A percentile compares a stretch with the other conserved stretches of the same genome.
Conservation (phyloP, 352 stramenopile genomes). For the Pythium guiyangense region DNA sequence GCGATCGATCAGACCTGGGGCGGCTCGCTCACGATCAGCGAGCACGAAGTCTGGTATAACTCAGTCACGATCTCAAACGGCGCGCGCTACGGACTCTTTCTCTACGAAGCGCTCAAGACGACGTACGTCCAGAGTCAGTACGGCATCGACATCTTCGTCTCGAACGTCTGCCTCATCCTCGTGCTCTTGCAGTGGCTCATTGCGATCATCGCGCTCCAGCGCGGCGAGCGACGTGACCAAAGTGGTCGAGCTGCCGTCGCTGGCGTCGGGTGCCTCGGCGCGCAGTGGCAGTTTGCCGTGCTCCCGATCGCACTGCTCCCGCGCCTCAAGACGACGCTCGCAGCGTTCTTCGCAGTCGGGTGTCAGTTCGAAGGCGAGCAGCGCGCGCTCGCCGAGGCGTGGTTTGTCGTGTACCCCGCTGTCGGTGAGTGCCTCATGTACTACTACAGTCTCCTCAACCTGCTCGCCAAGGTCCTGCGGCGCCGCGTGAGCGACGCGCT, state of each 20-base stretch:
- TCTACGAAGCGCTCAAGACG: background rate
- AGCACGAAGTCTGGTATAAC: background rate
- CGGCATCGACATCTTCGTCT: constrained; percentile 7
- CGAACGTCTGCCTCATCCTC: background rate
- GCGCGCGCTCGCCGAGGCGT: constrained; percentile 13
- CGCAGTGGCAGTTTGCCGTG: background rate
- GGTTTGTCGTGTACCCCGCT: constrained; percentile 28
- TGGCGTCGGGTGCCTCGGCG: background rate
- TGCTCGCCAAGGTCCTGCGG: constrained; percentile 8
- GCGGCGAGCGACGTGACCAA: too few species aligned
- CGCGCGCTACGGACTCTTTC: constrained; percentile 11
- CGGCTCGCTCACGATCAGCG: background rate
- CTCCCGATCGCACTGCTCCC: constrained; percentile 18
- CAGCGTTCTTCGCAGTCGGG: constrained; percentile 19
- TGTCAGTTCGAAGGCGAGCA: constrained; percentile 25
- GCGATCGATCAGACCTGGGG: background rate
- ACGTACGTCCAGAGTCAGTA: background rate
- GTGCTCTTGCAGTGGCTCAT: constrained; percentile 7
- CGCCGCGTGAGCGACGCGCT: constrained; percentile 20
- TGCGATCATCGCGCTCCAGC: background rate
- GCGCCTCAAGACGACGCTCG: constrained; percentile 18
- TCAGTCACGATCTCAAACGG: constrained; percentile 12
- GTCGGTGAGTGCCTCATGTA: constrained; percentile 23
- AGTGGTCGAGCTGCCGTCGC: too few species aligned
- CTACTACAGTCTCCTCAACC: constrained; percentile 21